These are phyloP conservation scores for Ceratocystiopsis brevicomis DNA, from an alignment of 2,329 filamentous ascomycete species.

Conservation along the genomic window DNA sequence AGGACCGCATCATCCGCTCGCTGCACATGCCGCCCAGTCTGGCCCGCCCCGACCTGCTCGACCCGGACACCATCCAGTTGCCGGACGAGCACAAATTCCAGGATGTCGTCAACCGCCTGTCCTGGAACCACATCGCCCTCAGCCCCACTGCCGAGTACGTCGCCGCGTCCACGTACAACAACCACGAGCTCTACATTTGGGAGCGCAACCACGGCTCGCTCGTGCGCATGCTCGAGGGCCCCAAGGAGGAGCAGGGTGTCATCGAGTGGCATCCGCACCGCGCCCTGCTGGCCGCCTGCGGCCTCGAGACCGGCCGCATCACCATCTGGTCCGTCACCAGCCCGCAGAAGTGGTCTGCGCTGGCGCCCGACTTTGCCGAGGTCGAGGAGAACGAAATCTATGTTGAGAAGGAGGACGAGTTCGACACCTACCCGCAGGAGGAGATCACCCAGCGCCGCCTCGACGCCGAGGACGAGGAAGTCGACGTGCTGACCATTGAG, in stretches of 20 bases:
- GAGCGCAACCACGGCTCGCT: slow-evolving; percentile 83
- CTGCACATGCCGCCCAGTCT: slow-evolving; percentile 65
- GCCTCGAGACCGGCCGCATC: slow-evolving; percentile 78
- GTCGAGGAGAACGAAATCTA: slow-evolving; percentile 98
- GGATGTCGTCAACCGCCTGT: slow-evolving; percentile 84
- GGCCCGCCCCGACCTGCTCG: slow-evolving; percentile 40
- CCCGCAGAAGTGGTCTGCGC: slow-evolving; percentile 89
- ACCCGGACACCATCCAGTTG: slow-evolving; percentile 70
- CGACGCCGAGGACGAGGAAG: slow-evolving; percentile 80
- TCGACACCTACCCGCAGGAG: slow-evolving; percentile 90
- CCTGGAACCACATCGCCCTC: slow-evolving; percentile 95
- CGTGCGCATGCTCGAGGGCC: slow-evolving; percentile 90
- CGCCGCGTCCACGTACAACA: slow-evolving; percentile 91
- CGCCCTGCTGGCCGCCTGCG: slow-evolving; percentile 75
- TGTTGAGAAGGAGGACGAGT: slow-evolving; percentile 87
- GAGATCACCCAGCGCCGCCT: slow-evolving; percentile 82
- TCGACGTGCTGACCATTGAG: slow-evolving; percentile 72
- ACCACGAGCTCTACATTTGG: slow-evolving; percentile 97
- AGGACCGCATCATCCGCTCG: slow-evolving; percentile 86
- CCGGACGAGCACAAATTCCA: slow-evolving; percentile 96
- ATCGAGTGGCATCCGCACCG: slow-evolving; percentile 93
- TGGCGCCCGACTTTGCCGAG: slow-evolving; percentile 91
- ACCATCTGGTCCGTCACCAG: slow-evolving; percentile 94
- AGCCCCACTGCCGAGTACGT: slow-evolving; percentile 91
- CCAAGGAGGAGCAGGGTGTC: slow-evolving; percentile 87